Base-by-base conservation (phyloP, 371 early-diverging fungal species). In the Thermomucor indicae-seudaticae region DNA sequence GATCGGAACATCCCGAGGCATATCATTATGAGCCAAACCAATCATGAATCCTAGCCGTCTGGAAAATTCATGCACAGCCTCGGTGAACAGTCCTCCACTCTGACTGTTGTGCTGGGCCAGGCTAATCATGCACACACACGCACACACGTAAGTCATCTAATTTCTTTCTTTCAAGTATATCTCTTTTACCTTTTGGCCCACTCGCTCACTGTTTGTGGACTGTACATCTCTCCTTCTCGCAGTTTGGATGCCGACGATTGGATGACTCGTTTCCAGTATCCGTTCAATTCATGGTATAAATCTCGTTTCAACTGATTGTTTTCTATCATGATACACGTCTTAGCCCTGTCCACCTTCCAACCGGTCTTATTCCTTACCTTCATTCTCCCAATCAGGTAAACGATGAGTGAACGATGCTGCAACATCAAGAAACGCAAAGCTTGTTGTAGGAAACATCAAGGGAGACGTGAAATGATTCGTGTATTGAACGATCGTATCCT, bases 301-400 rank as follows among this genome's bases (percentile, higher is more conserved):
- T 83, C 80, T 27, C 68, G 70, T 53, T 83, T 74, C 29, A 78
- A 62, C 28, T 75, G 71, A 60, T 93, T 91, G 59, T 90, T 80
- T 29, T 59, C 71, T 66, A 49, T n/a, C n/a, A n/a, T n/a, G n/a
- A n/a, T n/a, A n/a, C n/a, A n/a, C n/a, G n/a, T n/a, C n/a, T n/a
- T n/a, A n/a, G n/a, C n/a, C n/a, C n/a, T n/a, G n/a, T n/a, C n/a
- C n/a, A n/a, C n/a, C n/a, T n/a, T n/a, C n/a, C n/a, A n/a, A n/a
- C n/a, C n/a, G n/a, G n/a, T n/a, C n/a, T 3, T 22, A 6, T 38
- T 0, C 11, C 19, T 35, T 60, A 61, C 66, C 59, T 10, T 78
- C 67, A 44, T 65, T 85, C 39, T 90, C 84, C 93, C 95, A 96
- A 45, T 66, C 59, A 3, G 95, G 95, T 49, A 96, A 74, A 23